Percentiles rank a stretch among this genome's conserved stretches.
Evolutionary conservation across 2,329 filamentous ascomycete species (phyloP).

Genomic region (Metarhizium sp.): DNA sequence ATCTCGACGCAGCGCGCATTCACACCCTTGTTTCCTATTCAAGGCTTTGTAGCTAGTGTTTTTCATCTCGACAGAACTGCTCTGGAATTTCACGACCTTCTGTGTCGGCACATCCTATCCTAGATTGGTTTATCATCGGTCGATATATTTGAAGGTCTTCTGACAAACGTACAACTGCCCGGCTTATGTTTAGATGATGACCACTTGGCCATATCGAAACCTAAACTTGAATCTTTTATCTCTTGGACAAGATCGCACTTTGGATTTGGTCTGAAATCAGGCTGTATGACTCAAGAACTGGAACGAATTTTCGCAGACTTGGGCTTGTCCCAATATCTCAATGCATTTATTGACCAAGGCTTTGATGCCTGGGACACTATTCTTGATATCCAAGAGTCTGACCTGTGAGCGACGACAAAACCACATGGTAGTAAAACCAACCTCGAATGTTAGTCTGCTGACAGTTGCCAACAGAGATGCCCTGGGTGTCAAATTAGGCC

Average conservation of each 20-base stretch:
- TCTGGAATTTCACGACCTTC: background rate
- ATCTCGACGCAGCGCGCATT: background rate
- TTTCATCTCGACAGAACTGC: background rate
- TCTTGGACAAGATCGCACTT: background rate
- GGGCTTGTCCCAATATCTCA: conserved; percentile 69
- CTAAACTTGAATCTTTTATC: background rate
- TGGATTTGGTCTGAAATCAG: conserved; percentile 6
- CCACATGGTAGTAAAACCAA: background rate
- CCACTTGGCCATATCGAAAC: background rate
- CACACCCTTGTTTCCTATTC: background rate
- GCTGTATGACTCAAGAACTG: conserved; percentile 47
- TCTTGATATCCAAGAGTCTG: conserved; percentile 74
- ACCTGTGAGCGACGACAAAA: conserved; percentile 48
- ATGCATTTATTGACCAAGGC: conserved; percentile 64
- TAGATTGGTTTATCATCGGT: background rate
- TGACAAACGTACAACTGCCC: background rate
- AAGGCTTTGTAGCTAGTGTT: background rate
- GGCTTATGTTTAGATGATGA: conserved; percentile 9
- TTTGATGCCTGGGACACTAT: conserved; percentile 82
- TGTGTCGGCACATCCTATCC: background rate
- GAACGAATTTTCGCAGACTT: conserved; percentile 61
- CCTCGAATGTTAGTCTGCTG: conserved; percentile 6
- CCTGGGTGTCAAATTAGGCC: conserved; percentile 69
- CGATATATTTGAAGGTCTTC: background rate
- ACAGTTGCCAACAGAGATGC: conserved; percentile 45